Conservation (phyloP, 2,329 filamentous ascomycete genomes). For the Clarireedia monteithiana region DNA sequence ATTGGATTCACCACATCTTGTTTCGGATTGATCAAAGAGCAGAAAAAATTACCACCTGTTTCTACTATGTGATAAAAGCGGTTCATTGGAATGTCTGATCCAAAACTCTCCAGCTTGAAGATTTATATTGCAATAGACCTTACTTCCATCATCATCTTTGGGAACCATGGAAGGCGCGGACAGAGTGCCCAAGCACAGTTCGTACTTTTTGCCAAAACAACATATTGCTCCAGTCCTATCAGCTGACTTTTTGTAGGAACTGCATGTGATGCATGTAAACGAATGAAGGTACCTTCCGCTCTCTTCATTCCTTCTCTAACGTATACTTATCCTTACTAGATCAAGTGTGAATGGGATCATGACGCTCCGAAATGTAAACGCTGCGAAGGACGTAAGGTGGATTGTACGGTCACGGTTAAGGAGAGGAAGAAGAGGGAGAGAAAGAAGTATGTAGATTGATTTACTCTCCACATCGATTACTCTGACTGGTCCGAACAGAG, state of each 20-base stretch:
- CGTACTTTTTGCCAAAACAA: not conserved
- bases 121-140: not conserved
- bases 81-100: no score
- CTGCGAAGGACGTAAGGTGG: slow-evolving; percentile 14
- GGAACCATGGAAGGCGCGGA: not conserved
- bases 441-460: slow-evolving; percentile 14
- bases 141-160: not conserved
- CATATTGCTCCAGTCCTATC: not conserved
- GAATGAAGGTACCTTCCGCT: slow-evolving; percentile 18
- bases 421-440: slow-evolving; percentile 21
- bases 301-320: not conserved
- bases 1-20: no score
- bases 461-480: slow-evolving; percentile 1
- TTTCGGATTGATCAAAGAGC: no score
- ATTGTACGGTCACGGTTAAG: slow-evolving; percentile 21
- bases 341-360: slow-evolving; percentile 19
- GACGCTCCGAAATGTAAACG: slow-evolving; percentile 16
- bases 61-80: no score
- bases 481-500: slow-evolving; percentile 7
- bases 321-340: slow-evolving; percentile 11
- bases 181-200: slow-evolving; percentile 3
- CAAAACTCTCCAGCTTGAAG: no score
- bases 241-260: slow-evolving; percentile 14
- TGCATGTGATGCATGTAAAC: slow-evolving; percentile 23
- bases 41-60: no score